These are phyloP conservation scores for Daldinia vernicosa DNA, from an alignment of 495 filamentous ascomycete genomes.

Conservation along the genomic window DNA sequence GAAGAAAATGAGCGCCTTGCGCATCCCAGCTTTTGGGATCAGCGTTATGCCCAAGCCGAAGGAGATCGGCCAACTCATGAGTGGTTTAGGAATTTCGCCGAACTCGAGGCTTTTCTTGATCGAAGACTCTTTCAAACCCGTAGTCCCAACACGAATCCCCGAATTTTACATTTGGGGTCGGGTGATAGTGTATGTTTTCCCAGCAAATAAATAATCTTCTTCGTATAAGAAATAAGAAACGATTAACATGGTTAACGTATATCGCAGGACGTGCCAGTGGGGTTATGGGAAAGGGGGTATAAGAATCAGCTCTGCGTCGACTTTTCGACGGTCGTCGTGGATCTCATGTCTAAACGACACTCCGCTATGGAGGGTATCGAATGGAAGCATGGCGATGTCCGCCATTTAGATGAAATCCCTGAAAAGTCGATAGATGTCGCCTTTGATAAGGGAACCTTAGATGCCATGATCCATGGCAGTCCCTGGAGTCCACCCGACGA, in stretches of 20 bases:
- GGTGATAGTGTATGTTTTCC: constrained; percentile 61
- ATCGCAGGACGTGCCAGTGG: constrained; percentile 58
- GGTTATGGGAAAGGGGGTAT: constrained; percentile 60
- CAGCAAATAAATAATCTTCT: too few species aligned
- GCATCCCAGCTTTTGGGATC: constrained; percentile 61
- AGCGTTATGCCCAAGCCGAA: constrained; percentile 53
- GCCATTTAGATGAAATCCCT: constrained; percentile 53
- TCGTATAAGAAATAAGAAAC: too few species aligned
- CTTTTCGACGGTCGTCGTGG: constrained; percentile 64
- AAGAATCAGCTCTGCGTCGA: constrained; percentile 65
- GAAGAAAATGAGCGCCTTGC: constrained; percentile 45
- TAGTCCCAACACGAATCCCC: constrained; percentile 40
- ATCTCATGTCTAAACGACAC: constrained; percentile 58
- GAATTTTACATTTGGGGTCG: constrained; percentile 66
- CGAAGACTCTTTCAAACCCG: constrained; percentile 49
- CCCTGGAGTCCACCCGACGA: constrained; percentile 65
- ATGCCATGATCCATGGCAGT: constrained; percentile 68
- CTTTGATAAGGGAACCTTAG: constrained; percentile 70
- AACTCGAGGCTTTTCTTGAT: constrained; percentile 60
- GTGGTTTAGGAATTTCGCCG: constrained; percentile 62
- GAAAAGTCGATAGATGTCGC: constrained; percentile 60
- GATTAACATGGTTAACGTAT: constrained; percentile 7
- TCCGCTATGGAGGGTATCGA: constrained; percentile 47
- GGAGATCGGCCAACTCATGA: constrained; percentile 52
- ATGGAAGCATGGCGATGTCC: constrained; percentile 64